Conservation (phyloP, 345 rosid genomes). For the Rhizophora mangle region DNA sequence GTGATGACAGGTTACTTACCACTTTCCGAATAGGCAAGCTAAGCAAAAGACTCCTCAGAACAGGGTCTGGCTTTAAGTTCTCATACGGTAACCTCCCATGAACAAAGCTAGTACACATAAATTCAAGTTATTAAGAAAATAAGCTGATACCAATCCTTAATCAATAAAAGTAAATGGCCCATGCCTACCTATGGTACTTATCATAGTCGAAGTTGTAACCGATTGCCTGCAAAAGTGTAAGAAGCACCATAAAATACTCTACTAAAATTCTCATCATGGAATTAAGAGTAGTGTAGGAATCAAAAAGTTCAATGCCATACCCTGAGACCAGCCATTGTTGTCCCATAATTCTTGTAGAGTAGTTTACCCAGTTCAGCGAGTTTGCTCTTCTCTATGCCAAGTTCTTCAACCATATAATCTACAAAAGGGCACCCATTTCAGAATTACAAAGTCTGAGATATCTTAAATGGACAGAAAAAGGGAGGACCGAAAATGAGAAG, state of each 20-base stretch:
- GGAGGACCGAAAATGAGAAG: neutral
- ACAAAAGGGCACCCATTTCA: conserved; percentile 6
- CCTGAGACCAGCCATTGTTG: conserved; percentile 99
- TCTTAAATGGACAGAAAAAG: conserved; percentile 1
- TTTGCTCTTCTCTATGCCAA: conserved; percentile 64
- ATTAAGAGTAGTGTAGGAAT: neutral
- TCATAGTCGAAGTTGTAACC: conserved; percentile 91
- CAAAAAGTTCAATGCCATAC: conserved; percentile 35
- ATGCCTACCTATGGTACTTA: conserved; percentile 76
- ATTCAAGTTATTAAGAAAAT: neutral
- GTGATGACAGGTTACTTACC: conserved; percentile 42
- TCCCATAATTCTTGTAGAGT: conserved; percentile 88
- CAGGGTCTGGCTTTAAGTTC: conserved; percentile 83
- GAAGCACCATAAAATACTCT: neutral
- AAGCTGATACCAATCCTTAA: neutral
- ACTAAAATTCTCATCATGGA: conserved; percentile 3
- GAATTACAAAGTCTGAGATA: neutral
- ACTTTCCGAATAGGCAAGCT: conserved; percentile 80
- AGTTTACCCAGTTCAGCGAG: conserved; percentile 60
- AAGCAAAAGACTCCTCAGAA: conserved; percentile 64
- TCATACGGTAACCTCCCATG: conserved; percentile 93
- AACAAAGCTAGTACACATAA: conserved; percentile 47
- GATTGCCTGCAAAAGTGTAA: conserved; percentile 56
- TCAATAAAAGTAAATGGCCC: neutral
- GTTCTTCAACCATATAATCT: conserved; percentile 87